Percentiles rank a stretch among this genome's conserved stretches.
These are phyloP conservation scores for Saururus chinensis DNA, from an alignment of 164 flowering plant species.

Conservation along the genomic window DNA sequence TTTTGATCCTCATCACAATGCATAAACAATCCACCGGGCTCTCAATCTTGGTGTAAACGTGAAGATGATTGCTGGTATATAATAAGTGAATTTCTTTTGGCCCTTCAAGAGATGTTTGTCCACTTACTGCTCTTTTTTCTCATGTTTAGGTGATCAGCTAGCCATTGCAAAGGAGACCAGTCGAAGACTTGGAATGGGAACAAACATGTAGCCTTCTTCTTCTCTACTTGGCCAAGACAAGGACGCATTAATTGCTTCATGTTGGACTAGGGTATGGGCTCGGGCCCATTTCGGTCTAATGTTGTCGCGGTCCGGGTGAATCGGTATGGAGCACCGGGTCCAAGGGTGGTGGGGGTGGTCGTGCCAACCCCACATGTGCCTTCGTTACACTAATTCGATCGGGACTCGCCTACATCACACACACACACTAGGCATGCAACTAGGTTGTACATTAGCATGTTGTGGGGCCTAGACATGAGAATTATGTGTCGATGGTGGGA, in stretches of 20 bases:
- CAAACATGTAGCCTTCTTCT: constrained; percentile 42
- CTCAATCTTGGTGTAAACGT: constrained; percentile 32
- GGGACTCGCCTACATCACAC: too few relatives aligned
- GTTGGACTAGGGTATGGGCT: too few relatives aligned
- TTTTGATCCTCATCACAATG: constrained; percentile 32
- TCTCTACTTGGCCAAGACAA: constrained; percentile 29
- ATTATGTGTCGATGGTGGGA: too few relatives aligned
- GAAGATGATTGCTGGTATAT: constrained; percentile 29
- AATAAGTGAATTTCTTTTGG: not conserved
- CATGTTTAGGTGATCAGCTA: constrained; percentile 28
- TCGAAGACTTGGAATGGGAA: constrained; percentile 40
- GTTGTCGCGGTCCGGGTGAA: too few relatives aligned
- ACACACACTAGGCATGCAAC: too few relatives aligned
- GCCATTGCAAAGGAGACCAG: constrained; percentile 41
- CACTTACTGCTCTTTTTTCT: not conserved
- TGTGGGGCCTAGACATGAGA: too few relatives aligned
- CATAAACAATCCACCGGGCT: constrained; percentile 29
- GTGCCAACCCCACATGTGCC: too few relatives aligned
- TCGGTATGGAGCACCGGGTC: too few relatives aligned
- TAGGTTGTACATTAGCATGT: too few relatives aligned
- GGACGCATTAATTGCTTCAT: constrained; percentile 29
- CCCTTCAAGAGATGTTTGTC: not conserved
- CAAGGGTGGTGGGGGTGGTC: too few relatives aligned
- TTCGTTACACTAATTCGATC: too few relatives aligned
- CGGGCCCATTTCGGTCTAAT: too few relatives aligned